These are phyloP conservation scores for Fonsecaea nubica DNA, from an alignment of 2,329 filamentous ascomycete species.

Conservation along the genomic window DNA sequence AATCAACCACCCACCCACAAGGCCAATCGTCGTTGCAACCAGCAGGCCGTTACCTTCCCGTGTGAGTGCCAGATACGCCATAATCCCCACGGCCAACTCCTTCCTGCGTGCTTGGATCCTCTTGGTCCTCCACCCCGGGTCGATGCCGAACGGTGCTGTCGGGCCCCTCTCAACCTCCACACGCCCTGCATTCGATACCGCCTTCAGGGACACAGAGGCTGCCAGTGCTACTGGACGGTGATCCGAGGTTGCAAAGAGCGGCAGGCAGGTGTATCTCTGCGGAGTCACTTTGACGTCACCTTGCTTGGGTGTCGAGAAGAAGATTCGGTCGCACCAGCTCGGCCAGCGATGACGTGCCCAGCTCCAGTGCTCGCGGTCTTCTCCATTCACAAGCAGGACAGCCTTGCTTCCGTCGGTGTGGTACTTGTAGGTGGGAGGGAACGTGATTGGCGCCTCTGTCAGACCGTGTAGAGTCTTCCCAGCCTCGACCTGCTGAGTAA, in stretches of 20 bases:
- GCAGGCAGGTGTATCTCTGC: conserved; percentile 73
- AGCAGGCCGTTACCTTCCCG: conserved; percentile 55
- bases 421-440: conserved; percentile 96
- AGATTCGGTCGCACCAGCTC: conserved; percentile 89
- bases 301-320: conserved; percentile 67
- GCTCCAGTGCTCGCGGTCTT: conserved; percentile 60
- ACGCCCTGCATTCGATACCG: conserved; percentile 45
- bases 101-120: conserved; percentile 62
- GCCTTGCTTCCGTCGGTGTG: conserved; percentile 48
- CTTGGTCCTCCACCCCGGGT: conserved; percentile 62
- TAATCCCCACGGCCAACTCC: conserved; percentile 65
- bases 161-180: conserved; percentile 37
- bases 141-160: conserved; percentile 63
- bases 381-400: conserved; percentile 47
- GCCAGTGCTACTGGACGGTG: conserved; percentile 83
- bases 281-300: conserved; percentile 62
- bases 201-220: conserved; percentile 66
- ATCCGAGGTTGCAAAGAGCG: conserved; percentile 81
- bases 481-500: conserved; percentile 72
- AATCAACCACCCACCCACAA: conserved; percentile 48
- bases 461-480: conserved; percentile 79
- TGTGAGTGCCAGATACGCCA: conserved; percentile 61
- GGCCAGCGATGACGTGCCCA: conserved; percentile 88
- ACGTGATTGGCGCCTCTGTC: conserved; percentile 73
- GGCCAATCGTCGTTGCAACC: conserved; percentile 48